These are phyloP conservation scores for Calocybe indica DNA, from an alignment of 768 basidiomycete species.

Conservation along the genomic window DNA sequence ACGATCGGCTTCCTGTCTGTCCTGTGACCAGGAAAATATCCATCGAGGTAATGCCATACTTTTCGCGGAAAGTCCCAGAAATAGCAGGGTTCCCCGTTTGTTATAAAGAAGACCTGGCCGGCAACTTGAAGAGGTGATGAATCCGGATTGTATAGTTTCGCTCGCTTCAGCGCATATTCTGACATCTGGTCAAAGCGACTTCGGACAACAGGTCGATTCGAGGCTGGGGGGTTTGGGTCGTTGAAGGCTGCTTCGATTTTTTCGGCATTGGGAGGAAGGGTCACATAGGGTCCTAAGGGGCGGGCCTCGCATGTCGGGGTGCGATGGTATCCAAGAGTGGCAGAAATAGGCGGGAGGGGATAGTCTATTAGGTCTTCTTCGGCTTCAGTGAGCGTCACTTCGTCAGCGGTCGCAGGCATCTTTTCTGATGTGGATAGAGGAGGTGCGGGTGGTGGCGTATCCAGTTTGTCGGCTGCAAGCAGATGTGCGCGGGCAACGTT, in stretches of 20 bases:
- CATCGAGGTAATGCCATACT: conserved; percentile 71
- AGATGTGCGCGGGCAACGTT: conserved; percentile 94
- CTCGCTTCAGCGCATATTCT: conserved; percentile 45
- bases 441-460: conserved; percentile 40
- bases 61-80: conserved; percentile 92
- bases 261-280: conserved; percentile 51
- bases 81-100: conserved; percentile 92
- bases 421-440: conserved; percentile 29
- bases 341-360: conserved; percentile 55
- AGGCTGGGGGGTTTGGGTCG: conserved; percentile 31
- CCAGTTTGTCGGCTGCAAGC: conserved; percentile 86
- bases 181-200: conserved; percentile 81
- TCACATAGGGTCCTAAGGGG: conserved; percentile 78
- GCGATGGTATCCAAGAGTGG: conserved; percentile 58
- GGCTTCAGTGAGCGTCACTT: conserved; percentile 32
- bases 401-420: conserved; percentile 26
- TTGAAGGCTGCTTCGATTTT: conserved; percentile 53
- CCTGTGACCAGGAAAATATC: conserved; percentile 51
- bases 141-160: conserved; percentile 37
- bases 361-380: conserved; percentile 38
- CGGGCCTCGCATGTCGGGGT: conserved; percentile 78
- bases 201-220: conserved; percentile 55
- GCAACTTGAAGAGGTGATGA: conserved; percentile 71
- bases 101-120: conserved; percentile 93
- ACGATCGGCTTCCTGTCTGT: conserved; percentile 30